A percentile compares a stretch with the other conserved stretches of the same genome.
phyloP scores from a whole-genome alignment of 352 stramenopile species.

The Phytophthora aleatoria region DNA sequence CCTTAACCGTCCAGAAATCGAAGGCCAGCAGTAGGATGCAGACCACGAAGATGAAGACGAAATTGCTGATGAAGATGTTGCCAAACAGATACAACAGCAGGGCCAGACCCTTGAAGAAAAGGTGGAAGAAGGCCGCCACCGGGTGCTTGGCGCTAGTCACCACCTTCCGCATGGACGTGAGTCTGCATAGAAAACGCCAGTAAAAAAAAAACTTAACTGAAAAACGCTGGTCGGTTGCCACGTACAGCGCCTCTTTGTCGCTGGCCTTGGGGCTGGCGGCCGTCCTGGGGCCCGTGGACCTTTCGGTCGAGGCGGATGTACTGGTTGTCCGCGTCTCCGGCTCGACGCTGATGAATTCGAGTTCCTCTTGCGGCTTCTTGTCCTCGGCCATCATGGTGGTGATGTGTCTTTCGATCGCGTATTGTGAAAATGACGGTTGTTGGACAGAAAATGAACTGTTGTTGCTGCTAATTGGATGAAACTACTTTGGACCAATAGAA shows the following conservation, averaged over 20 bases:
- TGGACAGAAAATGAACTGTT: conserved; percentile 11
- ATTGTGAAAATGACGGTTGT: conserved; percentile 12
- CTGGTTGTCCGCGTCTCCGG: conserved; percentile 21
- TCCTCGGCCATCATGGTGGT: conserved; percentile 61
- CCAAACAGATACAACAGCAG: conserved; percentile 96
- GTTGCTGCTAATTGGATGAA: conserved; percentile 32
- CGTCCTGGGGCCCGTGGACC: conserved; percentile 24
- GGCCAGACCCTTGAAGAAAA: conserved; percentile 96
- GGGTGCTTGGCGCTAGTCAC: conserved; percentile 91
- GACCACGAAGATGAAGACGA: conserved; percentile 97
- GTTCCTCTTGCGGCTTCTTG: conserved; percentile 66
- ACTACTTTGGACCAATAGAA: conserved; percentile 35
- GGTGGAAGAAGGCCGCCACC: conserved; percentile 95
- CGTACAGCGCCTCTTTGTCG: conserved; percentile 69
- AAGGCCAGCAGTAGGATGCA: conserved; percentile 96
- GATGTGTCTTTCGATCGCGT: background rate
- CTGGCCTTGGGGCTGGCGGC: conserved; percentile 30
- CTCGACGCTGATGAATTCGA: conserved; percentile 85
- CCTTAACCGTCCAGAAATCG: conserved; percentile 99
- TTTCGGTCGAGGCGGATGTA: conserved; percentile 14
- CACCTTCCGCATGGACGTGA: conserved; percentile 72
- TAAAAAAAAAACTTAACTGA: conserved; percentile 4
- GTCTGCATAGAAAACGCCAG: conserved; percentile 35
- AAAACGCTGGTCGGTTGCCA: conserved; percentile 9
- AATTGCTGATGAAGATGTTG: conserved; percentile 90